Base-by-base conservation (phyloP, 192 early-diverging fungal species). In the Coemansia furcata region DNA sequence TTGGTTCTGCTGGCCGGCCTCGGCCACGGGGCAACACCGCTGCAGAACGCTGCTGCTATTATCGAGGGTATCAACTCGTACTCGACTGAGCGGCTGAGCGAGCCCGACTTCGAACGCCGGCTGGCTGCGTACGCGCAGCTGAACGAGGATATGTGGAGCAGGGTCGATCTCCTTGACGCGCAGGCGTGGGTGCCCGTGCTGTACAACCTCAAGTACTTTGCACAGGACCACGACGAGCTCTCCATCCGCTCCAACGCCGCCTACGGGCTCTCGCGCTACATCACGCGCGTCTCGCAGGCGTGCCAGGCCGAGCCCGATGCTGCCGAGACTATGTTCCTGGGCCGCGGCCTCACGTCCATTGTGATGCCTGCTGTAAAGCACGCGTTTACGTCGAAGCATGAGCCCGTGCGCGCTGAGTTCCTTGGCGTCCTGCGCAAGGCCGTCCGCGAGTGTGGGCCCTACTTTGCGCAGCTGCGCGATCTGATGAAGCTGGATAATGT, bases 131-230 rank as follows among this genome's bases (percentile, higher is more conserved):
- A 94, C 62, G 86, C 78, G 40, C 66, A 71, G 15, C 83, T 99
- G 54, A 90, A 89, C 67, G 87, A 90, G 68, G 81, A 87, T 2
- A 69, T 91, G 21, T 93, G 92, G 79, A 60, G 68, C 33, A 42
- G 62, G 12, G 30, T 64, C 10, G 72, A 60, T 6, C 69, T 76
- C 8, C 80, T 97, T n/a, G 84, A 86, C 43, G 70, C 85, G 17
- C 68, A 75, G 9, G 90, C 95, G 46, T 98, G 97, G 96, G 72
- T 92, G 0, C 96, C 98, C 19, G 58, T 99, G 12, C 80, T 99
- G 4, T 87, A 96, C 74, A 97, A 96, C 69, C 86, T 97, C 49
- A 55, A 94, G 26, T 93, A 87, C 71, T 91, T 83, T 65, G 85
- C 95, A 44, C 91, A 91, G 46, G 94, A 96, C 63, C 67, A 75